Evolutionary conservation across 2,329 filamentous ascomycete species (phyloP).

Genomic region (Ustulina deusta): DNA sequence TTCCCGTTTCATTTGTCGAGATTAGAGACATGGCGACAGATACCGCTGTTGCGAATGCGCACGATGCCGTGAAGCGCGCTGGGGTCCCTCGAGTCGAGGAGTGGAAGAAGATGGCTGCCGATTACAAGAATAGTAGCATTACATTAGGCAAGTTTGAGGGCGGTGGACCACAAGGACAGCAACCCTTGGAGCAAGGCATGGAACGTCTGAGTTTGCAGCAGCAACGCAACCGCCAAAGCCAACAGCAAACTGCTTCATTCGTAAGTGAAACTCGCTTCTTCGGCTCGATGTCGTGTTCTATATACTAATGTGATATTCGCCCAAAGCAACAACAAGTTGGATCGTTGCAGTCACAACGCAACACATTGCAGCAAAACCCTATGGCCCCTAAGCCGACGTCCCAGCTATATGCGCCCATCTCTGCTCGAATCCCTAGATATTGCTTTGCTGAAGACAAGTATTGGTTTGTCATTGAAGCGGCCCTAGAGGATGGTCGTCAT

Average conservation of each 20-base stretch:
- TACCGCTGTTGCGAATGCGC: constrained; percentile 81
- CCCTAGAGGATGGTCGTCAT: constrained; percentile 87
- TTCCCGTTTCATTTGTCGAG: constrained; percentile 96
- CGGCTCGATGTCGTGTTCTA: neutral
- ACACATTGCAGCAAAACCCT: constrained; percentile 56
- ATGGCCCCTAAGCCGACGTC: constrained; percentile 58
- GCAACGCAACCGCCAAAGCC: constrained; percentile 60
- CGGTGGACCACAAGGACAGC: constrained; percentile 56
- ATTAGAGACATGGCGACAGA: constrained; percentile 94
- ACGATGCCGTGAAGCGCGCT: constrained; percentile 86
- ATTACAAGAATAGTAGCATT: constrained; percentile 99
- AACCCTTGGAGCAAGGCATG: constrained; percentile 74
- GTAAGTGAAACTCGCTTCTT: constrained; percentile 41
- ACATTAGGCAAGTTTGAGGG: constrained; percentile 89
- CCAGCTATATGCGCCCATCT: constrained; percentile 78
- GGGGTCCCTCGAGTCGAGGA: constrained; percentile 96
- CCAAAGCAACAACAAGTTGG: constrained; percentile 49
- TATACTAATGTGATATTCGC: constrained; percentile 38
- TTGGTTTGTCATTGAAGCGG: constrained; percentile 96
- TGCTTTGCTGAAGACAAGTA: constrained; percentile 98
- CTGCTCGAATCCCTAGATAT: constrained; percentile 89
- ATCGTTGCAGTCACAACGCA: constrained; percentile 56
- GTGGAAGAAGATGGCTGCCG: constrained; percentile 99
- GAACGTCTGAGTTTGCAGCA: constrained; percentile 81
- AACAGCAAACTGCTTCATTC: constrained; percentile 54